phyloP scores from a whole-genome alignment of 768 basidiomycete genomes.

The Collybiopsis confluens region DNA sequence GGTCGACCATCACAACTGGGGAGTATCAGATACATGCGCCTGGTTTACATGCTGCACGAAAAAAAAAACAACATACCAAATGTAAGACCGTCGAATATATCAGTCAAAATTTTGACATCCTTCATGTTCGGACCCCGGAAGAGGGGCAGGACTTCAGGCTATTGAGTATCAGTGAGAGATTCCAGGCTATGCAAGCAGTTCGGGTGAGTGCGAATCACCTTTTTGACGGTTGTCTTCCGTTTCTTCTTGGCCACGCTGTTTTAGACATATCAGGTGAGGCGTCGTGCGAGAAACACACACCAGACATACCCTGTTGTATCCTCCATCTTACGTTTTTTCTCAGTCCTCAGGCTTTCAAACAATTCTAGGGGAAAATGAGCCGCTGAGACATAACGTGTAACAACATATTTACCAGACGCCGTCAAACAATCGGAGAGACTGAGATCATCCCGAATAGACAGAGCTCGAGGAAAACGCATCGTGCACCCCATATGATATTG shows the following conservation, averaged over 20 bases:
- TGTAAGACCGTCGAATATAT: slow-evolving; percentile 69
- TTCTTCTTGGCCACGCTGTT: slow-evolving; percentile 50
- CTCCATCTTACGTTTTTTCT: slow-evolving; percentile 75
- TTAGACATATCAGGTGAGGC: not conserved
- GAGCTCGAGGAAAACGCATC: slow-evolving; percentile 90
- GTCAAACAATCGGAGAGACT: slow-evolving; percentile 68
- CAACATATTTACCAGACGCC: slow-evolving; percentile 45
- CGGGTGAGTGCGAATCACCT: slow-evolving; percentile 28
- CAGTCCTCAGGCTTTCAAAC: slow-evolving; percentile 54
- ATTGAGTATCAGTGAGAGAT: not conserved
- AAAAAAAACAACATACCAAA: slow-evolving; percentile 57
- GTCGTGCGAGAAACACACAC: not conserved
- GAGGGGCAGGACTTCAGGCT: slow-evolving; percentile 25
- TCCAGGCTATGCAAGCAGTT: not conserved
- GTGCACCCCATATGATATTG: slow-evolving; percentile 84
- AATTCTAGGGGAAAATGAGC: slow-evolving; percentile 36
- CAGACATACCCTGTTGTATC: slow-evolving; percentile 44
- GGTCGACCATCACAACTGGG: slow-evolving; percentile 72
- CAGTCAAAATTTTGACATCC: slow-evolving; percentile 53
- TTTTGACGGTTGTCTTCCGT: slow-evolving; percentile 47
- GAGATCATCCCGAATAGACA: slow-evolving; percentile 77
- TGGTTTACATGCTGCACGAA: not conserved
- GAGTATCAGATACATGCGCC: not conserved
- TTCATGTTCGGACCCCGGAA: slow-evolving; percentile 49
- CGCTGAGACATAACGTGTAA: not conserved